Conservation (phyloP, 2,329 filamentous ascomycete genomes). For the Fusarium burgessii region DNA sequence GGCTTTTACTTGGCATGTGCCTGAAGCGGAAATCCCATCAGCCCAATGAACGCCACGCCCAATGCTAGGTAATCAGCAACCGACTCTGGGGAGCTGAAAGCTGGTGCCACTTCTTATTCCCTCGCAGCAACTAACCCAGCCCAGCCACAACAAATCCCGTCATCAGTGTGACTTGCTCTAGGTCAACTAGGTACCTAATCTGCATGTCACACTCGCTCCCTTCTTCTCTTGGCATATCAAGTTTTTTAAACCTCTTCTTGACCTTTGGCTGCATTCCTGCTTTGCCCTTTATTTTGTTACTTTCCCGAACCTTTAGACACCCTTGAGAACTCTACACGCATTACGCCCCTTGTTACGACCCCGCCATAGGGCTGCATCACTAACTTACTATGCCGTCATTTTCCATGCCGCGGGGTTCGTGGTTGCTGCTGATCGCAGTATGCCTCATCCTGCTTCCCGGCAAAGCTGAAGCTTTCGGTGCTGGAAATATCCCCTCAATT, state of each 20-base stretch:
- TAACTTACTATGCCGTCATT: conserved; percentile 60
- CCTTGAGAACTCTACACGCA: neutral
- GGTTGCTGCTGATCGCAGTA: conserved; percentile 63
- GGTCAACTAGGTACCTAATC: conserved; percentile 10
- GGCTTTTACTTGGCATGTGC: neutral
- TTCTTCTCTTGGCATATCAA: conserved; percentile 20
- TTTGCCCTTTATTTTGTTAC: neutral
- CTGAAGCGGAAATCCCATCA: conserved; percentile 29
- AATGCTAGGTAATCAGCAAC: conserved; percentile 2
- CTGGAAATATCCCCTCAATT: conserved; percentile 78
- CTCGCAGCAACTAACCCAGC: conserved; percentile 11
- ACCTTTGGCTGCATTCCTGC: neutral
- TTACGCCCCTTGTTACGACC: conserved; percentile 29
- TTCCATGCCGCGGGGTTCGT: conserved; percentile 59
- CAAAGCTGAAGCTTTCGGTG: conserved; percentile 72
- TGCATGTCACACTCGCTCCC: conserved; percentile 18
- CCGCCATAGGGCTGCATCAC: conserved; percentile 43
- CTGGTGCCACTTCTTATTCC: conserved; percentile 7
- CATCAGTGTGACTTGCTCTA: conserved; percentile 44
- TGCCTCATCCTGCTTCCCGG: conserved; percentile 68
- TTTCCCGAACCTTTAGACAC: neutral
- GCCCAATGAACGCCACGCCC: conserved; percentile 6
- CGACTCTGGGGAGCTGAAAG: conserved; percentile 5
- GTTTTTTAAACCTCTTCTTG: conserved; percentile 24
- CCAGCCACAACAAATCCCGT: conserved; percentile 45